These are phyloP conservation scores for Thalassiosira livingstoniorum DNA, from an alignment of 352 stramenopile genomes.

Conservation along the genomic window DNA sequence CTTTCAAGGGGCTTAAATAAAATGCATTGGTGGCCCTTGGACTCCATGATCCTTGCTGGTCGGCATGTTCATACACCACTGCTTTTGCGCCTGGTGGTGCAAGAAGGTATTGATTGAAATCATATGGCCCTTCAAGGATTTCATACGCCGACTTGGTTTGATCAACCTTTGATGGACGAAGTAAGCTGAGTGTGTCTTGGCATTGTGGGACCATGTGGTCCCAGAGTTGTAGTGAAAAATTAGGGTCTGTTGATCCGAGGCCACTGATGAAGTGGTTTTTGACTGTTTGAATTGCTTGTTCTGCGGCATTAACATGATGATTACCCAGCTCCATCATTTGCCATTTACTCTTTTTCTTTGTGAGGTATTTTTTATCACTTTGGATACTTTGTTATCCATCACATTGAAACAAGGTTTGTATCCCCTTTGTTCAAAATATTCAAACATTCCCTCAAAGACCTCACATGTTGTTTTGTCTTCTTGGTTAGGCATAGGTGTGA, in stretches of 20 bases:
- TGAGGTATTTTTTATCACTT: slow-evolving; percentile 6
- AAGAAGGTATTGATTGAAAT: slow-evolving; percentile 13
- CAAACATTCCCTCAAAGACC: too few species aligned
- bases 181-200: slow-evolving; percentile 36
- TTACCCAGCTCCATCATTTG: slow-evolving; percentile 11
- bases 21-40: slow-evolving; percentile 35
- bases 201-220: slow-evolving; percentile 36
- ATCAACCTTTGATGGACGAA: slow-evolving; percentile 35
- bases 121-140: neutral
- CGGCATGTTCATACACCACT: slow-evolving; percentile 6
- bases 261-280: slow-evolving; percentile 63
- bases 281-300: slow-evolving; percentile 63
- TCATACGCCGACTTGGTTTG: slow-evolving; percentile 34
- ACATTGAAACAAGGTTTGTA: slow-evolving; percentile 43
- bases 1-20: slow-evolving; percentile 43
- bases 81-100: slow-evolving; percentile 25
- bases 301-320: slow-evolving; percentile 17
- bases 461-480: too few species aligned
- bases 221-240: slow-evolving; percentile 43
- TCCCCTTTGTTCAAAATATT: too few species aligned
- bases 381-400: slow-evolving; percentile 35
- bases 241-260: neutral
- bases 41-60: slow-evolving; percentile 29
- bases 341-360: neutral
- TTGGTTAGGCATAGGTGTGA: too few species aligned